phyloP scores from a whole-genome alignment of 2,329 filamentous ascomycete genomes.

The Penicillium vulpinum region DNA sequence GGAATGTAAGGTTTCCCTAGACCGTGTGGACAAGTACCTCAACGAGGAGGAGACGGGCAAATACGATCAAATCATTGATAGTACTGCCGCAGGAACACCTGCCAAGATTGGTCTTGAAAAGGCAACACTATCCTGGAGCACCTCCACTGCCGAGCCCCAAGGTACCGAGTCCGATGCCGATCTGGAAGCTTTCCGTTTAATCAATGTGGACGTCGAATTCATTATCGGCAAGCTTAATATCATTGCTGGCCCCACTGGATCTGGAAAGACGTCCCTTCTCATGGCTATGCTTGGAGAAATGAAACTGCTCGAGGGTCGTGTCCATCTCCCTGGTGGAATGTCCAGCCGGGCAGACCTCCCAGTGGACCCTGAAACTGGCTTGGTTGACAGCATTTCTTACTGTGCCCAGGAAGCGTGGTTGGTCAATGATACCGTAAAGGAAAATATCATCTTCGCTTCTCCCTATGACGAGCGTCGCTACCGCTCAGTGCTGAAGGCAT shows the following conservation, averaged over 20 bases:
- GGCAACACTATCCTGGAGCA: slow-evolving; percentile 87
- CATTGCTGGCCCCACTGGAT: slow-evolving; percentile 88
- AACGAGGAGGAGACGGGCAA: slow-evolving; percentile 95
- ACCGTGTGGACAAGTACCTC: slow-evolving; percentile 93
- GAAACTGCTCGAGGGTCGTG: slow-evolving; percentile 76
- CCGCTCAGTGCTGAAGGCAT: slow-evolving; percentile 82
- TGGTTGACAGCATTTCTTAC: slow-evolving; percentile 91
- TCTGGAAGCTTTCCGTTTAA: slow-evolving; percentile 75
- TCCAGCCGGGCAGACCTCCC: slow-evolving; percentile 78
- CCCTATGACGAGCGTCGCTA: slow-evolving; percentile 80
- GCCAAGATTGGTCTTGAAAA: slow-evolving; percentile 80
- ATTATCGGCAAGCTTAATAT: slow-evolving; percentile 84
- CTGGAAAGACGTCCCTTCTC: slow-evolving; percentile 90
- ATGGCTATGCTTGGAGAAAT: slow-evolving; percentile 98
- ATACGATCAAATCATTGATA: slow-evolving; percentile 75
- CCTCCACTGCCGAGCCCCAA: slow-evolving; percentile 53
- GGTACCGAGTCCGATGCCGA: slow-evolving; percentile 62
- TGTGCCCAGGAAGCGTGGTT: slow-evolving; percentile 97
- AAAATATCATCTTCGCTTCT: slow-evolving; percentile 91
- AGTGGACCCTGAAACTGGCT: slow-evolving; percentile 75
- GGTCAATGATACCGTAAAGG: slow-evolving; percentile 90
- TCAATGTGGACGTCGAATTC: slow-evolving; percentile 82
- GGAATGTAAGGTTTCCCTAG: slow-evolving; percentile 94
- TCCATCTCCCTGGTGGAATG: slow-evolving; percentile 80
- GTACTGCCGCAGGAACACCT: slow-evolving; percentile 69